These are phyloP conservation scores for Entophlyctis luteolus DNA, from an alignment of 192 early-diverging fungal species.

Conservation along the genomic window DNA sequence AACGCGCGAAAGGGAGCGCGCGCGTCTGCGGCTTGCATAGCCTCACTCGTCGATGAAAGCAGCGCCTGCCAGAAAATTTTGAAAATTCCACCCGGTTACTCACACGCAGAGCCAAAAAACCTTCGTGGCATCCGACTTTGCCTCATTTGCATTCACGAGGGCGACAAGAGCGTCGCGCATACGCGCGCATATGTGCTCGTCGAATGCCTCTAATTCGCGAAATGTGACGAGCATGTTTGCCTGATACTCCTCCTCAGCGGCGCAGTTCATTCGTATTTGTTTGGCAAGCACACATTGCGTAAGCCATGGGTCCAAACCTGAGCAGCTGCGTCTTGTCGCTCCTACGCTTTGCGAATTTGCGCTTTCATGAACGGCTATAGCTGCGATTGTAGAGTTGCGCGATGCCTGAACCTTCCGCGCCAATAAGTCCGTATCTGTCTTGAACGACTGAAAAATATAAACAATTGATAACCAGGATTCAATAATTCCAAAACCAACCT, in stretches of 20 bases:
- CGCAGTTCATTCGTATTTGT: constrained; percentile 28
- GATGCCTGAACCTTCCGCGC: neutral
- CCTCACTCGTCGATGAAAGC: neutral
- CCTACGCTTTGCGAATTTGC: neutral
- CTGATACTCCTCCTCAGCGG: constrained; percentile 35
- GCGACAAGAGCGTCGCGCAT: constrained; percentile 30
- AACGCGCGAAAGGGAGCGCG: constrained; percentile 21
- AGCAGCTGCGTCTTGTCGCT: neutral
- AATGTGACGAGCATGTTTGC: constrained; percentile 20
- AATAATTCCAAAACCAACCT: too few relatives aligned
- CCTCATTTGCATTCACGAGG: constrained; percentile 16
- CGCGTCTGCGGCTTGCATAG: neutral
- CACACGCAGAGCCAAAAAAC: neutral
- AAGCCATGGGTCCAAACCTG: constrained; percentile 30
- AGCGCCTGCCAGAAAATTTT: constrained; percentile 16
- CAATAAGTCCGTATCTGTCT: neutral
- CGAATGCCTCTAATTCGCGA: constrained; percentile 28
- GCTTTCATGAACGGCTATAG: neutral
- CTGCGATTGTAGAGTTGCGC: neutral
- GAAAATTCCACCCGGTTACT: neutral
- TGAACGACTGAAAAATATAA: neutral
- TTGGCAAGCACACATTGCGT: constrained; percentile 27
- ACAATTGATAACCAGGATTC: too few relatives aligned
- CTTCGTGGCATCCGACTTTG: constrained; percentile 17
- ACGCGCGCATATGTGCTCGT: constrained; percentile 26